These are phyloP conservation scores for Sporisorium exsertum DNA, from an alignment of 1,284 basidiomycete species.

Conservation along the genomic window DNA sequence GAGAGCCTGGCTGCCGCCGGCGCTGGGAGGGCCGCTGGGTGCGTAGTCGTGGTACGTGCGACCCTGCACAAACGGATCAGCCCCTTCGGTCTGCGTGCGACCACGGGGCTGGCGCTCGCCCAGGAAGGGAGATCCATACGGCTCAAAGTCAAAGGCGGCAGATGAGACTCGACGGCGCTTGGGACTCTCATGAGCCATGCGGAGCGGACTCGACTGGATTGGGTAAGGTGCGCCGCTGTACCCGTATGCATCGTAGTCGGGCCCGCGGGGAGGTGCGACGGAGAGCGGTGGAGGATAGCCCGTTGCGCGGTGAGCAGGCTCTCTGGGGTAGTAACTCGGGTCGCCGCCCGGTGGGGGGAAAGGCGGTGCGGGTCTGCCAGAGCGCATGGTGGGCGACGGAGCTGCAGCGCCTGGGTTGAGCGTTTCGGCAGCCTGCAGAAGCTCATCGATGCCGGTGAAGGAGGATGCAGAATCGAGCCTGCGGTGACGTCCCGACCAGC, in stretches of 20 bases:
- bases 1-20: slow-evolving; percentile 40
- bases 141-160: slow-evolving; percentile 52
- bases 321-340: slow-evolving; percentile 30
- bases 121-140: slow-evolving; percentile 49
- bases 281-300: slow-evolving; percentile 38
- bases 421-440: slow-evolving; percentile 66
- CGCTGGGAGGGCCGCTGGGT: slow-evolving; percentile 29
- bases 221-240: slow-evolving; percentile 32
- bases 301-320: slow-evolving; percentile 29
- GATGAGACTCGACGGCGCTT: slow-evolving; percentile 63
- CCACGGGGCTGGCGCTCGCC: slow-evolving; percentile 40
- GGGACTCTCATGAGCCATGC: slow-evolving; percentile 61
- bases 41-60: slow-evolving; percentile 40
- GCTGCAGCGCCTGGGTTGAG: slow-evolving; percentile 57
- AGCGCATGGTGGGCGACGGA: slow-evolving; percentile 33
- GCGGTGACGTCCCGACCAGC: slow-evolving; percentile 43
- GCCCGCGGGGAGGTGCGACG: slow-evolving; percentile 25
- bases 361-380: slow-evolving; percentile 18
- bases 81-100: slow-evolving; percentile 56
- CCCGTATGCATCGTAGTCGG: slow-evolving; percentile 37
- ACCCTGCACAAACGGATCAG: slow-evolving; percentile 35
- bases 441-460: slow-evolving; percentile 66
- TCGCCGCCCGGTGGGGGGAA: slow-evolving; percentile 25
- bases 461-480: slow-evolving; percentile 48
- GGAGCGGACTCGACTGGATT: slow-evolving; percentile 43